A percentile compares a stretch with the other conserved stretches of the same genome.
Conservation (phyloP, 2,329 filamentous ascomycete species). For the Cercospora sp. region DNA sequence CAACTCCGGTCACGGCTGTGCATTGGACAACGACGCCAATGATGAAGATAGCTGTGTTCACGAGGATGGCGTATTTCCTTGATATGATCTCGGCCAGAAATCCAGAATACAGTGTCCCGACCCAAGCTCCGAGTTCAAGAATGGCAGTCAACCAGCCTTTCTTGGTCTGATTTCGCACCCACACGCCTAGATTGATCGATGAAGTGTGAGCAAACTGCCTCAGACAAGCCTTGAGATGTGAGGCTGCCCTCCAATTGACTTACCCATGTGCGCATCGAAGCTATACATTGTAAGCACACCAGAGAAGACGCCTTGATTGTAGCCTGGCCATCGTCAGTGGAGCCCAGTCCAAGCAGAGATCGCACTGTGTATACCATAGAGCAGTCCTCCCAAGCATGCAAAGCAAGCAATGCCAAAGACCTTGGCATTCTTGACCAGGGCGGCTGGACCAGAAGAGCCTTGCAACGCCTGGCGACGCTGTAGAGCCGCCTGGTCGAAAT, state of each 20-base stretch:
- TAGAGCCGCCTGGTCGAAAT: conserved; percentile 45
- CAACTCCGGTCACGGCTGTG: conserved; percentile 56
- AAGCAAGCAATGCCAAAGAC: conserved; percentile 59
- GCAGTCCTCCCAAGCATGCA: conserved; percentile 53
- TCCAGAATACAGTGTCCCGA: conserved; percentile 69
- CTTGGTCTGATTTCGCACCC: conserved; percentile 34
- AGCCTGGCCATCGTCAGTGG: conserved; percentile 54
- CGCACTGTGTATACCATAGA: too few species aligned
- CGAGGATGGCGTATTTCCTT: conserved; percentile 67
- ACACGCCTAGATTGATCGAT: too few species aligned
- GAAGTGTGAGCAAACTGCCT: too few species aligned
- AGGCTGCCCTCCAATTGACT: too few species aligned
- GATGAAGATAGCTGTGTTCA: conserved; percentile 67
- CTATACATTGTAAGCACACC: conserved; percentile 59
- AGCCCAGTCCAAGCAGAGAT: too few species aligned
- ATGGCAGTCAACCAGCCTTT: conserved; percentile 59
- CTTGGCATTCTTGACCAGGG: conserved; percentile 54
- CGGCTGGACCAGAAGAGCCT: conserved; percentile 48
- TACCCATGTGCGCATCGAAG: conserved; percentile 48
- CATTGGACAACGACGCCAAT: conserved; percentile 69
- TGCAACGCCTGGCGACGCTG: conserved; percentile 44
- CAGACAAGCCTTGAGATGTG: too few species aligned
- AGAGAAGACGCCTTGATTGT: conserved; percentile 75
- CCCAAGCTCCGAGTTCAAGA: conserved; percentile 73
- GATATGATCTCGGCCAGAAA: conserved; percentile 66